Base-by-base conservation (phyloP, 805 yeast genomes). In the Starmera dryadoides region DNA sequence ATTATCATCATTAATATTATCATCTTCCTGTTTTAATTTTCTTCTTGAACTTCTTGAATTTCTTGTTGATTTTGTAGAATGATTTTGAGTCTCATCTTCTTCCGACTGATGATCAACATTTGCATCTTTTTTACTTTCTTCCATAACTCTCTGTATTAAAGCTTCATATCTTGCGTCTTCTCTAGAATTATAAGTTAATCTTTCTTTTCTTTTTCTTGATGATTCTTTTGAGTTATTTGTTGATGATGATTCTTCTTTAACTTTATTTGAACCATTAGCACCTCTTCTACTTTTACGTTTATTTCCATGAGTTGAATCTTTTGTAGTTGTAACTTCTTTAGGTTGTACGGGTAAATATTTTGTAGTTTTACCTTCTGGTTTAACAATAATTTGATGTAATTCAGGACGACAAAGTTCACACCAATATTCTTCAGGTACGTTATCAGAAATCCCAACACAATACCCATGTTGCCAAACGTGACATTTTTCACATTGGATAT, bases 381-480 rank as follows among this genome's bases (percentile, higher is more conserved):
- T 64, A 23, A 71, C 71, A 14, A 60, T 62, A 15, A 82, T 64
- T 4, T 73, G 60, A 58, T 91, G 98, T 35, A 85, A 63, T 23
- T 85, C 89, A 1, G 97, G 97, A 46, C 80, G 77, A 64, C 98
- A 91, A 47, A 64, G 62, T 58, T 91, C 98, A 68, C 98, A 91
- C 86, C 89, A 87, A 61, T 93, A 91, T 59, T 86, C 86, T 41
- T 91, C 97, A 4, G 97, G 96, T 2, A 87, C 86, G 36, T 76
- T 81, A 37, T 76, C 78, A 39, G 69, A 69, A 42, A 91, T 77
- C 1, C 96, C 95, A 29, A 91, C 96, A 66, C 98, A 91, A 62
- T 71, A 86, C 2, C 97, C 98, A 59, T 91, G 98, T 60, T 91
- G 98, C 98, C 98, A 91, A 7, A 83, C 96, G 16, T 86, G 79